Base-by-base conservation (phyloP, 2,329 filamentous ascomycete genomes). In the Paraphoma chrysanthemicola region DNA sequence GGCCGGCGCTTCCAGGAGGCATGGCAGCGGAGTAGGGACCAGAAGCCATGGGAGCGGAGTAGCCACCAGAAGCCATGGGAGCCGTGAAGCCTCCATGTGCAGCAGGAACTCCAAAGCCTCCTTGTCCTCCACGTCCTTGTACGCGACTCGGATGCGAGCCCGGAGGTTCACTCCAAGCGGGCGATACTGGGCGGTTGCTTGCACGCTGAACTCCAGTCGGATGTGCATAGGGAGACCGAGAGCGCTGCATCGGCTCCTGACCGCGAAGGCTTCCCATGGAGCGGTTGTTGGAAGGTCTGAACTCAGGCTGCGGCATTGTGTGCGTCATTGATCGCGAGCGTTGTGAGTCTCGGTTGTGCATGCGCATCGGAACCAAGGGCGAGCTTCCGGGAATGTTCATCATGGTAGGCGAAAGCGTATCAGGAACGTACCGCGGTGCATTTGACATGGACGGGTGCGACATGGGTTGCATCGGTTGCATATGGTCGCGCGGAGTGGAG, bases 241-340 rank as follows among this genome's bases (percentile, higher is more conserved):
- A 69, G 31, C 77, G 73, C 45, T 67, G 74, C 57, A 23, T 78
- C 78, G 45, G 23, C 23, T 23, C 23, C 23, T 78, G 74, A 55
- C 76, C 75, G 62, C 80, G 77, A 43, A 82, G 64, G 62, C 78
- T 83, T 16, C 75, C 74, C n/a, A 77, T 69, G 10, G 81, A 83
- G 18, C 76, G 75, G 59, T 79, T 77, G 59, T 73, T 77, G 6
- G 78, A 74, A 49, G 81, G 64, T 44, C 65, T 72, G 44, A 71
- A 72, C 14, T 64, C 60, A 6, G 76, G 71, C 43, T 72, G 74
- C 33, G 29, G 44, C 38, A 63, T 63, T 4, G 73, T 70, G 43
- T 70, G 60, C 17, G 70, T 68, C 72, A 82, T 69, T 8, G 71
- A 73, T 69, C 80, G 67, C 6, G 80, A 82, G 57, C 81, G 76